Conservation (phyloP, 2,329 filamentous ascomycete genomes). For the Endocalyx cinctus region DNA sequence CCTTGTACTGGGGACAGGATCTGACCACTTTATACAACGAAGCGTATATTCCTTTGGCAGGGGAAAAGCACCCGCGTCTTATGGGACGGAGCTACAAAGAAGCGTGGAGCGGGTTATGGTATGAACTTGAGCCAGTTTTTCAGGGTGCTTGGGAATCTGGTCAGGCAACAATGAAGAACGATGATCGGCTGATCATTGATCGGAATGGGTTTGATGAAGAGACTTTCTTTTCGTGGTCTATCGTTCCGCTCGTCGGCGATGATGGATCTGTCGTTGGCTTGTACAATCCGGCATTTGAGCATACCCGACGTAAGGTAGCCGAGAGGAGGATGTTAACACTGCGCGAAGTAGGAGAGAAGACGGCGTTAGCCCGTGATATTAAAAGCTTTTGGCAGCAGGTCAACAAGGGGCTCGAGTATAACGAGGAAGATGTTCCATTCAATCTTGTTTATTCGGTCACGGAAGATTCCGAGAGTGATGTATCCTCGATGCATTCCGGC, state of each 20-base stretch:
- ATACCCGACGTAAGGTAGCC: conserved; percentile 72
- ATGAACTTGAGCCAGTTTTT: conserved; percentile 64
- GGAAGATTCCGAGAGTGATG: conserved; percentile 68
- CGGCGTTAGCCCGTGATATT: conserved; percentile 66
- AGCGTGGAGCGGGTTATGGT: conserved; percentile 73
- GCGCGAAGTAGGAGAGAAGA: conserved; percentile 72
- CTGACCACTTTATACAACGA: conserved; percentile 68
- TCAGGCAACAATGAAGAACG: conserved; percentile 79
- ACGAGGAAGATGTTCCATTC: conserved; percentile 72
- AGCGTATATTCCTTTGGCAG: conserved; percentile 65
- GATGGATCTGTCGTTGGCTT: conserved; percentile 71
- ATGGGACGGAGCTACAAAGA: conserved; percentile 70
- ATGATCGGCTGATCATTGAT: conserved; percentile 69
- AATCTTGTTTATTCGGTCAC: conserved; percentile 70
- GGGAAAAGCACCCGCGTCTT: conserved; percentile 68
- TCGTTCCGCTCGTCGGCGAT: conserved; percentile 70
- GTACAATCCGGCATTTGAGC: conserved; percentile 79
- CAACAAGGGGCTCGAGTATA: conserved; percentile 64
- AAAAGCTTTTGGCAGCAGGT: conserved; percentile 71
- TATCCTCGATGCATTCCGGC: conserved; percentile 66
- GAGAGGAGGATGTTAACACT: conserved; percentile 77
- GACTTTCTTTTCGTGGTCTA: conserved; percentile 77
- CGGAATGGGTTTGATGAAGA: conserved; percentile 70
- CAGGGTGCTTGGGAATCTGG: conserved; percentile 63
- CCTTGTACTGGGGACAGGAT: conserved; percentile 76